Evolutionary conservation across 495 filamentous ascomycete species (phyloP).

Genomic region (Lasiosphaeria hispida): DNA sequence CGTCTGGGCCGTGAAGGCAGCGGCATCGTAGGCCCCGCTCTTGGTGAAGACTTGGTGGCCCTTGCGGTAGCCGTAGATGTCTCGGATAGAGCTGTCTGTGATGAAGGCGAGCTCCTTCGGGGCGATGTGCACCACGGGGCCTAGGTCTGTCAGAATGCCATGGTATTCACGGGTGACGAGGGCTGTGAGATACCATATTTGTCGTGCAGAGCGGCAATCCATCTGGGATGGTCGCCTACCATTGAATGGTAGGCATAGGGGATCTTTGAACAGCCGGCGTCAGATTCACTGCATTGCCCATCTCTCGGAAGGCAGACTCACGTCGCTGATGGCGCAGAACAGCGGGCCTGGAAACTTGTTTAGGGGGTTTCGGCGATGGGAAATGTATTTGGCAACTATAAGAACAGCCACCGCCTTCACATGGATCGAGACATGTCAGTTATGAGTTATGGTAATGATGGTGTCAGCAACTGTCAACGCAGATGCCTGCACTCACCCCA

Average conservation of each 20-base stretch:
- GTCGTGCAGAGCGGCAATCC: conserved; percentile 18
- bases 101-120: conserved; percentile 48
- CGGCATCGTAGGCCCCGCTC: conserved; percentile 22
- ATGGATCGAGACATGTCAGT: not conserved
- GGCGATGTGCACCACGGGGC: conserved; percentile 42
- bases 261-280: not conserved
- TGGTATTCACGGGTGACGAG: not conserved
- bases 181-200: conserved; percentile 23
- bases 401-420: not conserved
- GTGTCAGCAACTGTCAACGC: too few species aligned
- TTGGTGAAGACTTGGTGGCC: conserved; percentile 34
- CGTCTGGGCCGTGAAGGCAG: conserved; percentile 25
- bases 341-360: conserved; percentile 13
- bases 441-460: too few species aligned
- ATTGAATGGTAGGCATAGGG: conserved; percentile 12
- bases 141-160: conserved; percentile 9
- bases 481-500: too few species aligned
- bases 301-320: not conserved
- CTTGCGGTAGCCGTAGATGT: conserved; percentile 39
- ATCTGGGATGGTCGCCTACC: conserved; percentile 13
- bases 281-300: not conserved
- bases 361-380: conserved; percentile 5
- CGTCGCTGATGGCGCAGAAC: conserved; percentile 11
- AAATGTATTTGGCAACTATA: not conserved
- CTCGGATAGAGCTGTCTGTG: conserved; percentile 38